Conservation (phyloP, 208 protist species). For the Entamoeba invadens region DNA sequence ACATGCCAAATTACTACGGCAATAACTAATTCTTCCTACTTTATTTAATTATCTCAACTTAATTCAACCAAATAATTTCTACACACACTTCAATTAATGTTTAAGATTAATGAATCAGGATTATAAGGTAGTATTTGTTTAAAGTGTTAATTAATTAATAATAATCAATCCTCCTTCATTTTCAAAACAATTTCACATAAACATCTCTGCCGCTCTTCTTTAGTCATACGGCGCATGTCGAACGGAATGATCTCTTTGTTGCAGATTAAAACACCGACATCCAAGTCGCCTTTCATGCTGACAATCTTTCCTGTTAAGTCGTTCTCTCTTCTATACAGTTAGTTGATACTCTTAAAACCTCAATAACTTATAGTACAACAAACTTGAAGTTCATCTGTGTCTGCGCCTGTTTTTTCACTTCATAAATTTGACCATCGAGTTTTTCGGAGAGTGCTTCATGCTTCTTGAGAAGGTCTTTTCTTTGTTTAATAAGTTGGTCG, state of each 20-base stretch:
- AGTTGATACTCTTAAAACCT: constrained; percentile 35
- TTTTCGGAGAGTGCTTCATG: not conserved
- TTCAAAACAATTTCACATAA: not conserved
- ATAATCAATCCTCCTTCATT: not conserved
- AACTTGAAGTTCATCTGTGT: not conserved
- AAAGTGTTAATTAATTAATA: no score
- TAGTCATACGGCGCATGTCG: not conserved
- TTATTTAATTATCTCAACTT: no score
- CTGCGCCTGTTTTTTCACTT: not conserved
- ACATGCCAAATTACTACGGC: not conserved
- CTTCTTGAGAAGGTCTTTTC: not conserved
- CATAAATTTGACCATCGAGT: not conserved
- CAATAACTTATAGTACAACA: not conserved
- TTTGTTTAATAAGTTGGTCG: not conserved
- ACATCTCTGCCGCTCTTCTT: not conserved
- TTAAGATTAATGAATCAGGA: no score
- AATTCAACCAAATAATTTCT: no score
- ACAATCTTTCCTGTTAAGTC: not conserved
- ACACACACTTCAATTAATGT: no score
- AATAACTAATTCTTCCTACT: not conserved
- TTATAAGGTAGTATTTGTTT: no score
- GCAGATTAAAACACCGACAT: not conserved
- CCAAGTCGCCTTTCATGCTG: not conserved
- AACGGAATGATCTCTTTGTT: not conserved
- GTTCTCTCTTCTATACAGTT: not conserved